Evolutionary conservation across 2,329 filamentous ascomycete genomes (phyloP).

Genomic region (Cadophora luteo-olivacea): DNA sequence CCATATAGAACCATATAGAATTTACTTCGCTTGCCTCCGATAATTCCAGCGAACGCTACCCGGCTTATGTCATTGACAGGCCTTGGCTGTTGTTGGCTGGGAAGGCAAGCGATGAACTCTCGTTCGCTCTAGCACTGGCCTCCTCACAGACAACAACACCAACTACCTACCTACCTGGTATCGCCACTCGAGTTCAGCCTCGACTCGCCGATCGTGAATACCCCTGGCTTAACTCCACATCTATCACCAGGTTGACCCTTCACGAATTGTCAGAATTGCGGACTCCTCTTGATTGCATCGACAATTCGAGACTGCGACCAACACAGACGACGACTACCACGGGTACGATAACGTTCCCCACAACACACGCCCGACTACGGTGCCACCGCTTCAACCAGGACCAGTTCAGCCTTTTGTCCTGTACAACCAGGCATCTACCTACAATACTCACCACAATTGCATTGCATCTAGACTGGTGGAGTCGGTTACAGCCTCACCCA

Average conservation of each 20-base stretch:
- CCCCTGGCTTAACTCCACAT: conserved; percentile 7
- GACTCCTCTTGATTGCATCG: conserved; percentile 1
- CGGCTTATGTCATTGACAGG: not conserved
- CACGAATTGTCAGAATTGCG: not conserved
- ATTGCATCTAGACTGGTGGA: conserved; percentile 10
- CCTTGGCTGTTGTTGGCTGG: not conserved
- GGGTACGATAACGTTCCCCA: not conserved
- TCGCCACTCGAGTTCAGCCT: conserved; percentile 23
- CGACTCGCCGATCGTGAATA: conserved; percentile 23
- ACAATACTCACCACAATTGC: conserved; percentile 8
- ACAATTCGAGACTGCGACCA: not conserved
- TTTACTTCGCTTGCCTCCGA: no score
- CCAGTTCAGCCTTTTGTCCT: conserved; percentile 17
- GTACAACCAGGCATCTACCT: conserved; percentile 5
- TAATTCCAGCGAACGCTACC: no score
- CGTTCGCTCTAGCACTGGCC: not conserved
- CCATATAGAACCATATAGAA: no score
- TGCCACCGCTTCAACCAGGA: conserved; percentile 9
- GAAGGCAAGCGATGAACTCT: not conserved
- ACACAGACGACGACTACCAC: conserved; percentile 3
- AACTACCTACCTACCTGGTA: no score
- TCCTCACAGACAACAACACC: conserved; percentile 3
- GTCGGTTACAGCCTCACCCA: conserved; percentile 18
- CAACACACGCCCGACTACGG: conserved; percentile 9
- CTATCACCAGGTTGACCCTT: not conserved